Percentiles rank a stretch among this genome's conserved stretches.
phyloP scores from a whole-genome alignment of 495 filamentous ascomycete genomes.

The Oidiodendron maius region DNA sequence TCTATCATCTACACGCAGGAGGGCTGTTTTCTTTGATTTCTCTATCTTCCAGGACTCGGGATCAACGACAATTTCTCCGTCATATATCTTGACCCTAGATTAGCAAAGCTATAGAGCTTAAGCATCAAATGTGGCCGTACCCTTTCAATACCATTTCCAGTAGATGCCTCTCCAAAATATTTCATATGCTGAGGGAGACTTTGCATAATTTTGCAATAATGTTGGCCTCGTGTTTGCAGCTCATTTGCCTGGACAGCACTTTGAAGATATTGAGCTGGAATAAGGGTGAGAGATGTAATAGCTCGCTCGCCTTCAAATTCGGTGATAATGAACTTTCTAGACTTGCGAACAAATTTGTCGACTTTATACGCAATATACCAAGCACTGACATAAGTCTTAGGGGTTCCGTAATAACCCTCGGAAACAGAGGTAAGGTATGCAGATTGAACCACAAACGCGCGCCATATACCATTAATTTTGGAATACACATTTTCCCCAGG shows the following conservation, averaged over 20 bases:
- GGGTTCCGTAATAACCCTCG: neutral
- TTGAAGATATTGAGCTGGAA: neutral
- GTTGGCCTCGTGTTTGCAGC: neutral
- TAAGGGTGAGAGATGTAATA: neutral
- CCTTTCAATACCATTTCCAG: neutral
- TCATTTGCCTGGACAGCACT: neutral
- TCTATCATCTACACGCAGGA: too few relatives aligned
- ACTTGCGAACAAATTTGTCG: neutral
- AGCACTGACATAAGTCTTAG: neutral
- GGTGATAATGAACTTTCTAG: neutral
- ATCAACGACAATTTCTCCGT: neutral
- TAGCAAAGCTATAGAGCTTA: neutral
- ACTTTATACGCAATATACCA: neutral
- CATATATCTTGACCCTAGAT: neutral
- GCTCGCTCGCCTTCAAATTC: neutral
- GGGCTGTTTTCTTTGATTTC: too few relatives aligned
- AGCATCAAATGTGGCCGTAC: neutral
- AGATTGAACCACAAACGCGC: neutral
- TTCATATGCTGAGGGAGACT: neutral
- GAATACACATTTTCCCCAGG: neutral
- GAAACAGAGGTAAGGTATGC: neutral
- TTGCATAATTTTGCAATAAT: neutral
- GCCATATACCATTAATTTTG: neutral
- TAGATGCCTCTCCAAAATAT: neutral
- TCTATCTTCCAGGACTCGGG: neutral